Evolutionary conservation across 768 basidiomycete genomes (phyloP).

Genomic region (Russula foetens): DNA sequence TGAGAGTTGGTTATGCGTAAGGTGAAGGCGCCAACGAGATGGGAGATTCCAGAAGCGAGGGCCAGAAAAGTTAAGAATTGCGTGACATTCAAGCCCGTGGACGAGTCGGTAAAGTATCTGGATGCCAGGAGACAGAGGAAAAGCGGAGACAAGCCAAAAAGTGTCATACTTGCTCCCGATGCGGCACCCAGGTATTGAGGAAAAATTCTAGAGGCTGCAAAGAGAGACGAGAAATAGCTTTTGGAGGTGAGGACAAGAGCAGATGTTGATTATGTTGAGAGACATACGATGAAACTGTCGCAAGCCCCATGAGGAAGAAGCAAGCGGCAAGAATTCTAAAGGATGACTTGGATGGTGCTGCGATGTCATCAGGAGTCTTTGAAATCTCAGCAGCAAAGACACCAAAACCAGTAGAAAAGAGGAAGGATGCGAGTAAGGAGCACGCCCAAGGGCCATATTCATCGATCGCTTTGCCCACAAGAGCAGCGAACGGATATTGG

Average conservation of each 20-base stretch:
- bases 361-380: slow-evolving; percentile 33
- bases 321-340: slow-evolving; percentile 46
- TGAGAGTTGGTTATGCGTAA: slow-evolving; percentile 31
- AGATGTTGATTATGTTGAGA: background rate
- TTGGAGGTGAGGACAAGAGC: background rate
- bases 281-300: slow-evolving; percentile 64
- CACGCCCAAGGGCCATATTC: slow-evolving; percentile 56
- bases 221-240: slow-evolving; percentile 60
- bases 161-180: slow-evolving; percentile 56
- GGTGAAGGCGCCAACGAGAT: slow-evolving; percentile 41
- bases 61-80: slow-evolving; percentile 53
- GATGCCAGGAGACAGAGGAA: slow-evolving; percentile 62
- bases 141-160: slow-evolving; percentile 78
- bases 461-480: slow-evolving; percentile 66
- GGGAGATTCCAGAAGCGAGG: slow-evolving; percentile 41
- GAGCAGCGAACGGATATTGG: slow-evolving; percentile 67
- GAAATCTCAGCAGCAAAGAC: slow-evolving; percentile 54
- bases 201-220: slow-evolving; percentile 67
- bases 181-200: slow-evolving; percentile 57
- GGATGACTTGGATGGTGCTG: slow-evolving; percentile 33
- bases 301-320: slow-evolving; percentile 60
- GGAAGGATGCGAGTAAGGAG: slow-evolving; percentile 50
- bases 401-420: slow-evolving; percentile 55
- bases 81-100: slow-evolving; percentile 38
- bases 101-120: slow-evolving; percentile 43